Percentiles rank a stretch among this genome's conserved stretches.
These are phyloP conservation scores for Claviceps pusilla DNA, from an alignment of 2,329 filamentous ascomycete species.

Conservation along the genomic window DNA sequence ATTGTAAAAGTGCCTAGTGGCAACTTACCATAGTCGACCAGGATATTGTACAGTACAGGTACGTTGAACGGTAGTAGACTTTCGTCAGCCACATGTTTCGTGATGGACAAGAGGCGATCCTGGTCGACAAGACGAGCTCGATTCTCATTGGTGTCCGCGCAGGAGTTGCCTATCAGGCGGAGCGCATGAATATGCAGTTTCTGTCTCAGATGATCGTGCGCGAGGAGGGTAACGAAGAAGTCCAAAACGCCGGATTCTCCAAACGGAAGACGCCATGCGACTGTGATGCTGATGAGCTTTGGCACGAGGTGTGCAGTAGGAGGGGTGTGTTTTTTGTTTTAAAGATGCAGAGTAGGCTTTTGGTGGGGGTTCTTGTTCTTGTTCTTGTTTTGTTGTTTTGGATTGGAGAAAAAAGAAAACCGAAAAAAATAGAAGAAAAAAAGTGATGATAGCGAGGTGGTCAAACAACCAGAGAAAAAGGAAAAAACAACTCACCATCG, in stretches of 20 bases:
- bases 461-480: neutral
- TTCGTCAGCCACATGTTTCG: slow-evolving; percentile 32
- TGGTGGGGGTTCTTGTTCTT: neutral
- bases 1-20: neutral
- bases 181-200: slow-evolving; percentile 38
- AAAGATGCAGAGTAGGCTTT: neutral
- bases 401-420: neutral
- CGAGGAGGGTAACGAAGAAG: slow-evolving; percentile 37
- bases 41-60: slow-evolving; percentile 47
- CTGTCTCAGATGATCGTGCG: slow-evolving; percentile 21
- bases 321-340: neutral
- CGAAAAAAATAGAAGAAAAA: neutral
- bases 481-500: slow-evolving; percentile 28
- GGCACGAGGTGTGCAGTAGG: neutral
- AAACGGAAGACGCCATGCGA: slow-evolving; percentile 39
- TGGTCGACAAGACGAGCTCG: slow-evolving; percentile 38
- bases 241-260: slow-evolving; percentile 43
- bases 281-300: slow-evolving; percentile 19
- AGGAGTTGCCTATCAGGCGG: slow-evolving; percentile 46
- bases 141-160: slow-evolving; percentile 49
- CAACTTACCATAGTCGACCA: slow-evolving; percentile 45
- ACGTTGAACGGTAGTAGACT: slow-evolving; percentile 36
- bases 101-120: slow-evolving; percentile 31
- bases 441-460: neutral
- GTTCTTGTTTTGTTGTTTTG: too few species aligned